Base-by-base conservation (phyloP, 2,329 filamentous ascomycete genomes). In the Phoma sp. region DNA sequence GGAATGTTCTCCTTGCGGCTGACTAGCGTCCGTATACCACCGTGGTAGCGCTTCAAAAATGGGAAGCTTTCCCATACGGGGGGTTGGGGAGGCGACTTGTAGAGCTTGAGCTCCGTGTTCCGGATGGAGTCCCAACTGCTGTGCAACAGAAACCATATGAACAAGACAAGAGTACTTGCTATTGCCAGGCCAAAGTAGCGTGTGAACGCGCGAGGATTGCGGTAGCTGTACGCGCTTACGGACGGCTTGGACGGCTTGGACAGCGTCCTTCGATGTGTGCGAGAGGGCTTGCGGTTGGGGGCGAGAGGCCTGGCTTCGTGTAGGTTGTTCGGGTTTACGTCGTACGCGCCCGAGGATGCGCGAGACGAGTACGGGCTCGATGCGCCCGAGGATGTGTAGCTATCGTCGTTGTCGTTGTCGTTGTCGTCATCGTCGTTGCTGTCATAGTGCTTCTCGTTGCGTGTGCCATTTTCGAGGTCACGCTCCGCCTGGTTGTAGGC, bases 11-110 rank as follows among this genome's bases (percentile, higher is more conserved):
- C 80, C 13, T 81, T 74, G 24, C 86, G 78, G 0, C 85, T 76
- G 0, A 90, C 85, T 58, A 99, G 71, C 0, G 84, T 89, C 61
- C 88, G 83, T 55, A 99, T 83, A 0, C 95, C 95, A 13, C 92
- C 94, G 73, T 97, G 95, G 73, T 97, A 99, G 60, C 93, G 84
- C 57, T 88, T 88, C 58, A 99, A 76, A 68, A 96, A 96, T 0
- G 87, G 86, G 71, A 96, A 98, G 9, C 84, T 85, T 72, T 96
- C 91, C 92, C 93, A 98, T n/a, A 84, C 76, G 0, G 87, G 85
- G 12, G 91, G 90, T 19, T 86, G 84, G 0, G 84, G 76, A 0
- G 85, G 82, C 12, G 82, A 82, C 61, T 86, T 86, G 15, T 85
- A 83, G 25, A 89, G 70, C 54, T 84, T 82, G 46, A 83, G 74